Percentiles rank a stretch among this genome's conserved stretches.
Conservation (phyloP, 129 eudicot genomes). For the Chrysanthemum makinoi region DNA sequence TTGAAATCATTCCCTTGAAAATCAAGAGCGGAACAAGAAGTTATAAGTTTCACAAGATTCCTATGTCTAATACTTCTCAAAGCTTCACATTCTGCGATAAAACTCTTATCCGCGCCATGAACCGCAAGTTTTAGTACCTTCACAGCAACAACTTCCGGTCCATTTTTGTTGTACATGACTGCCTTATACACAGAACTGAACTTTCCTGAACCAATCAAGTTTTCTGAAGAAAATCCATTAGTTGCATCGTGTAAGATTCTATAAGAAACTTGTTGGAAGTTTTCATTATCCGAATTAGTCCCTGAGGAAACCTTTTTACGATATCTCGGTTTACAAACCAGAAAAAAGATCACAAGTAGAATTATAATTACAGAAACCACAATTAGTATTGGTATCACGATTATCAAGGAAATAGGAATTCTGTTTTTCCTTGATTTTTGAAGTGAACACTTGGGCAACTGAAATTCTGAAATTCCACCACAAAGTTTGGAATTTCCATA, state of each 20-base stretch:
- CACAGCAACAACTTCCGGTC: conserved; percentile 3
- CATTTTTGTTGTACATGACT: neutral
- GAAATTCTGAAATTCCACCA: neutral
- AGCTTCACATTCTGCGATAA: conserved; percentile 32
- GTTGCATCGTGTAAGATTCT: conserved; percentile 8
- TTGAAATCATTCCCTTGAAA: conserved; percentile 8
- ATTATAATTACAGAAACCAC: neutral
- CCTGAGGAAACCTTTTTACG: neutral
- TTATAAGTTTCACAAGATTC: conserved; percentile 28
- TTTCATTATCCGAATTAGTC: neutral
- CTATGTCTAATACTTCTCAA: conserved; percentile 27
- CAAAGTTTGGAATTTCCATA: conserved; percentile 1
- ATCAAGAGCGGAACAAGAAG: conserved; percentile 23
- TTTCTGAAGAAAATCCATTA: neutral
- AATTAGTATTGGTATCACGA: neutral
- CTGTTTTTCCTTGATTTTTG: neutral
- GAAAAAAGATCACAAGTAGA: neutral
- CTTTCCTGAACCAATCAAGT: conserved; percentile 1
- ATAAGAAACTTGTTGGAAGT: conserved; percentile 2
- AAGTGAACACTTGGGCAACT: conserved; percentile 6
- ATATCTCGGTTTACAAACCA: neutral
- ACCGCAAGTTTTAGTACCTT: conserved; percentile 16
- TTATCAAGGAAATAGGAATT: neutral
- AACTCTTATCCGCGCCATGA: conserved; percentile 7
- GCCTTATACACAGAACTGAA: conserved; percentile 9